phyloP scores from a whole-genome alignment of 257 asterid genomes.

The Lycium barbarum region DNA sequence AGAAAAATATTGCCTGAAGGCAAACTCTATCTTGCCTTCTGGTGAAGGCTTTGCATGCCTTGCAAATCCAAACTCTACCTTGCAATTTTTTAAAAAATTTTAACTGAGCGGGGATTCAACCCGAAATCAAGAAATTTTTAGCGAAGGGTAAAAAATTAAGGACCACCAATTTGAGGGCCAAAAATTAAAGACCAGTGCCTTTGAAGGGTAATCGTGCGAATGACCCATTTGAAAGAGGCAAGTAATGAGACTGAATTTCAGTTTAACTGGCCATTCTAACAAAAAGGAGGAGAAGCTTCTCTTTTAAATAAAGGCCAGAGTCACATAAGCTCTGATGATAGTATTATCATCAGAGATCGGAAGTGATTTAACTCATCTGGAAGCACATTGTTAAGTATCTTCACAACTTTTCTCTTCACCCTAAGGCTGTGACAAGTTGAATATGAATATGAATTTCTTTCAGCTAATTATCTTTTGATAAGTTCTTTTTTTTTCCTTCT shows the following conservation, averaged over 20 bases:
- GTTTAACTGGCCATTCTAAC: neutral
- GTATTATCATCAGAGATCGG: neutral
- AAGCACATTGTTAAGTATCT: neutral
- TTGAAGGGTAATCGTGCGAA: too few relatives aligned
- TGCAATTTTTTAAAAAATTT: too few relatives aligned
- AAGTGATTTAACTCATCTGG: neutral
- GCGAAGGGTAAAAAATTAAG: too few relatives aligned
- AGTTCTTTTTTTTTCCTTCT: neutral
- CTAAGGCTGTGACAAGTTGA: neutral
- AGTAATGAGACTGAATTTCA: neutral
- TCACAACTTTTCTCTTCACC: neutral
- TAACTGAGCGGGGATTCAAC: too few relatives aligned
- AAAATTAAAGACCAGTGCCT: too few relatives aligned
- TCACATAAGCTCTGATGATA: neutral
- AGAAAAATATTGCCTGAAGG: too few relatives aligned
- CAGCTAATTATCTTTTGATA: neutral
- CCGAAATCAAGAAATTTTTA: too few relatives aligned
- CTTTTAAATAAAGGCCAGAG: neutral
- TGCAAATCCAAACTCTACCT: too few relatives aligned
- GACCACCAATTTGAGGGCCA: too few relatives aligned
- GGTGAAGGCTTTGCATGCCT: too few relatives aligned
- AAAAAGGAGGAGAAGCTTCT: neutral
- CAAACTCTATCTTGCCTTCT: too few relatives aligned
- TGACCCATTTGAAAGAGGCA: too few relatives aligned
- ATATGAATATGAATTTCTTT: neutral